Evolutionary conservation across 768 basidiomycete genomes (phyloP).

Genomic region (Kondoa subrosea): DNA sequence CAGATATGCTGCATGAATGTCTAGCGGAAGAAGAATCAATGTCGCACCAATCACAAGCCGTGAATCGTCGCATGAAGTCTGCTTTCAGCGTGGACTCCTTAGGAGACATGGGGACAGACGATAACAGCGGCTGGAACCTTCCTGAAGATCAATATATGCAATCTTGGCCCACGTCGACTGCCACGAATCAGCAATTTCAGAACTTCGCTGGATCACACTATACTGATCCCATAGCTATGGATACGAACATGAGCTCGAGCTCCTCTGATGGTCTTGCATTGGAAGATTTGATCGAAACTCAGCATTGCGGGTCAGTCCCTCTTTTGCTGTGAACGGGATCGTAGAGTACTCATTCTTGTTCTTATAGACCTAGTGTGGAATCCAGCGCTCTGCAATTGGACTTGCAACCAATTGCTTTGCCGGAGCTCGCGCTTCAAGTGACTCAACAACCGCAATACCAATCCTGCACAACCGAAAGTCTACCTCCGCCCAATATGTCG

Average conservation of each 20-base stretch:
- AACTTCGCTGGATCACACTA: background rate
- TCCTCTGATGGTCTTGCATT: background rate
- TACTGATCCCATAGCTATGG: background rate
- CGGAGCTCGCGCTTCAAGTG: too few species aligned
- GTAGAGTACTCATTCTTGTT: background rate
- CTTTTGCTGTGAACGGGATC: background rate
- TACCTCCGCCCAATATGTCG: background rate
- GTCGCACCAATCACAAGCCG: too few species aligned
- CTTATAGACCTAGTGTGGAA: background rate
- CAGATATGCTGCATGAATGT: too few species aligned
- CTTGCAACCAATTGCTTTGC: background rate
- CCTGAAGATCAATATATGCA: too few species aligned
- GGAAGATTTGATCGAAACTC: background rate
- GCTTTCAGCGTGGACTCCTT: background rate
- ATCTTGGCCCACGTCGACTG: background rate
- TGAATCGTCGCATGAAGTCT: too few species aligned
- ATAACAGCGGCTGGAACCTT: background rate
- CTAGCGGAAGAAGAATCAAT: too few species aligned
- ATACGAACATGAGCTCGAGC: background rate
- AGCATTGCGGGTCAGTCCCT: background rate
- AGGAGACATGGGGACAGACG: background rate
- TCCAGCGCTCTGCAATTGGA: background rate
- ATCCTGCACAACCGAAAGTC: too few species aligned
- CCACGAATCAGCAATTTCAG: background rate
- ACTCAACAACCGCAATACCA: too few species aligned